Conservation (phyloP, 306 rosid genomes). For the Lathyrus aphaca region DNA sequence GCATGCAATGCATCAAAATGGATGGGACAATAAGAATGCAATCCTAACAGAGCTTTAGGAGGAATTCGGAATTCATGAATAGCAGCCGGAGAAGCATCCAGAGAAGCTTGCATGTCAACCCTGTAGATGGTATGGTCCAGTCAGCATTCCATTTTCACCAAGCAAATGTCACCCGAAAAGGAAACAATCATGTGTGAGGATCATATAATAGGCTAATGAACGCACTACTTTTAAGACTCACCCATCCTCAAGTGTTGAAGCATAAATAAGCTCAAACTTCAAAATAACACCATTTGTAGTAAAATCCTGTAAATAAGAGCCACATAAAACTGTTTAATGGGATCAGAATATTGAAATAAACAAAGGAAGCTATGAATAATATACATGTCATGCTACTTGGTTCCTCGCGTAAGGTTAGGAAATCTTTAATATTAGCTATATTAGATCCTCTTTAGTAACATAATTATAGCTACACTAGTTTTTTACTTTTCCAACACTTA, state of each 20-base stretch:
- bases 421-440: neutral
- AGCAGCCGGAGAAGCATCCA: conserved; percentile 66
- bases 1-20: conserved; percentile 84
- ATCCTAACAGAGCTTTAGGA: conserved; percentile 80
- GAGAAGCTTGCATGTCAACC: conserved; percentile 57
- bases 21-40: conserved; percentile 89
- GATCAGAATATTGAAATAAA: conserved; percentile 19
- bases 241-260: conserved; percentile 66
- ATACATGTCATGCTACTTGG: conserved; percentile 1
- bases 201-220: conserved; percentile 27
- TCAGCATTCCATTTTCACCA: conserved; percentile 47
- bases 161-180: conserved; percentile 30
- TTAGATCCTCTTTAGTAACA: conserved; percentile 4
- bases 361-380: neutral
- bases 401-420: conserved; percentile 14
- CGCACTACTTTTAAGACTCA: conserved; percentile 43
- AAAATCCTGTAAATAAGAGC: conserved; percentile 61
- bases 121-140: conserved; percentile 48
- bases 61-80: conserved; percentile 89
- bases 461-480: neutral
- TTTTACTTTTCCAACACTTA: no score
- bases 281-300: conserved; percentile 69
- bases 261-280: conserved; percentile 93
- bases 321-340: conserved; percentile 32
- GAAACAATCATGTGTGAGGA: conserved; percentile 19